Conservation (phyloP, 176 grass and related monocot species). For the Eleusine indica region DNA sequence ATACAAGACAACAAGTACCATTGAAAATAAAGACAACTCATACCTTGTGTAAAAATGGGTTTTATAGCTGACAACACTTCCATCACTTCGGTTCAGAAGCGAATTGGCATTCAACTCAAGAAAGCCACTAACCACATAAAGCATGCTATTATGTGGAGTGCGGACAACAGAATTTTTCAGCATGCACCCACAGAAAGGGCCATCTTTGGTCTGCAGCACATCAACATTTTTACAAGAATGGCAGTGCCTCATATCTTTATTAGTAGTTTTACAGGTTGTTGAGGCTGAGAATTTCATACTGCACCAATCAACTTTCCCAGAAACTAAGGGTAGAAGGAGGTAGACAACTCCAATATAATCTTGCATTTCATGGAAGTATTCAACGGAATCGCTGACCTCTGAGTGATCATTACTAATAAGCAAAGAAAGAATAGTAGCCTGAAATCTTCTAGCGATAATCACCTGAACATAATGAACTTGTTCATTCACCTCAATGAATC, state of each 20-base stretch:
- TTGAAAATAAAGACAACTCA: constrained; percentile 27
- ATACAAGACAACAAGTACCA: constrained; percentile 1
- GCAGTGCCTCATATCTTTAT: constrained; percentile 28
- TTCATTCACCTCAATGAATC: constrained; percentile 18
- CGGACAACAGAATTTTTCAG: constrained; percentile 62
- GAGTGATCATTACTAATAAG: constrained; percentile 51
- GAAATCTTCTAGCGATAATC: constrained; percentile 62
- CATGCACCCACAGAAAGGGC: constrained; percentile 47
- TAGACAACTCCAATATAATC: constrained; percentile 60
- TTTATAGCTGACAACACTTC: constrained; percentile 58
- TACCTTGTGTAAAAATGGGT: constrained; percentile 62
- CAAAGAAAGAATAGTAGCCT: constrained; percentile 62
- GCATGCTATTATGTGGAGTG: constrained; percentile 59
- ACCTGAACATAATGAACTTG: constrained; percentile 46
- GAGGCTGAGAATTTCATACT: constrained; percentile 51
- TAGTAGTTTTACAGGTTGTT: constrained; percentile 24
- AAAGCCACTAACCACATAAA: constrained; percentile 63
- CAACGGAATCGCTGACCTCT: constrained; percentile 27
- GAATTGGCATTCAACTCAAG: constrained; percentile 61
- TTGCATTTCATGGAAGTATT: constrained; percentile 44
- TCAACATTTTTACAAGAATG: constrained; percentile 42
- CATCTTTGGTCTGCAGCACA: constrained; percentile 68
- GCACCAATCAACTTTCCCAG: constrained; percentile 80
- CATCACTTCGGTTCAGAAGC: constrained; percentile 40
- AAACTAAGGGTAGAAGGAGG: constrained; percentile 68